Evolutionary conservation across 23 red algal species (phyloP).

Genomic region (Cyanidioschyzon merolae): DNA sequence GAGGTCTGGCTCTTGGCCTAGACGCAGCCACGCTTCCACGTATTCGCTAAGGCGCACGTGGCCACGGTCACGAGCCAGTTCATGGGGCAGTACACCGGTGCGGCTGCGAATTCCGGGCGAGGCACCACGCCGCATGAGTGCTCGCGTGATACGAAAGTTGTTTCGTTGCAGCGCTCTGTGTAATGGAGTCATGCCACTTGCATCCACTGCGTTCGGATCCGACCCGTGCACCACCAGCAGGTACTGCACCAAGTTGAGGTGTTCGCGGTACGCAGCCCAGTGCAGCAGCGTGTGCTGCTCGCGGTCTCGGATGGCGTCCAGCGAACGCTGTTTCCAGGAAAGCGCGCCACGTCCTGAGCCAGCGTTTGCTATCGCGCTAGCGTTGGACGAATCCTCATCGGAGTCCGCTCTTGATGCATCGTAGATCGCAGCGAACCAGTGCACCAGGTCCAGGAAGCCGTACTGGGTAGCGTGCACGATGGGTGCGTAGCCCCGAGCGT

Average conservation of each 20-base stretch:
- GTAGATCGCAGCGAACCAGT: not conserved
- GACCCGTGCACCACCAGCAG: conserved; percentile 4
- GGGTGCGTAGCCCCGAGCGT: not conserved
- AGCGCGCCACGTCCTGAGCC: not conserved
- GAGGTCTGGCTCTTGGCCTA: not conserved
- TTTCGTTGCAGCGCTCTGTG: conserved; percentile 13
- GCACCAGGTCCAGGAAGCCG: conserved; percentile 2
- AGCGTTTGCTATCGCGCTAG: too few species aligned
- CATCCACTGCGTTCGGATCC: conserved; percentile 10
- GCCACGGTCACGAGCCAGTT: conserved; percentile 2
- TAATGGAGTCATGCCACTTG: not conserved
- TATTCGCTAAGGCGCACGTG: not conserved
- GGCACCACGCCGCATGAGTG: conserved; percentile 2
- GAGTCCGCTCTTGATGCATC: not conserved
- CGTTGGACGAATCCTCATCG: not conserved
- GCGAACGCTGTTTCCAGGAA: not conserved
- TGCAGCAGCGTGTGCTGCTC: conserved; percentile 14
- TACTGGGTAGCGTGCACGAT: conserved; percentile 16
- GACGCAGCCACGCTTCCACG: not conserved
- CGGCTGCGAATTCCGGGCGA: not conserved
- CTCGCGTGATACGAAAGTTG: conserved; percentile 3
- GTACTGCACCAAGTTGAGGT: conserved; percentile 1
- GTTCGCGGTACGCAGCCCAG: conserved; percentile 13
- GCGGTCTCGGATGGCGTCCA: not conserved
- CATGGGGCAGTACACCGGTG: conserved; percentile 16